Base-by-base conservation (phyloP, 2,329 filamentous ascomycete species). In the Chaetomium olivaceum region DNA sequence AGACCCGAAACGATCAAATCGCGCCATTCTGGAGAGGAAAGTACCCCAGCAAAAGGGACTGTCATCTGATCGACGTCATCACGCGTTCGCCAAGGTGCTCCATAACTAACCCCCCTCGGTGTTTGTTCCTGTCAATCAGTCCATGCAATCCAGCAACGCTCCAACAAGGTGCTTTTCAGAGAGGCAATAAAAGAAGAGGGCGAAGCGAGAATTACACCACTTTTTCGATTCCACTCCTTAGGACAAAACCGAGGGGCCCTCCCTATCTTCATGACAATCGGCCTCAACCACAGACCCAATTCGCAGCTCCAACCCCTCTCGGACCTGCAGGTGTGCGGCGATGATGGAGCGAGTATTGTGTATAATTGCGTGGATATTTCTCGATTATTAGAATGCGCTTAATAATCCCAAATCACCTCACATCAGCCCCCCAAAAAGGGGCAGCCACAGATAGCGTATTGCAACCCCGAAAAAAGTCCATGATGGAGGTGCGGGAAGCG, bases 41-140 rank as follows among this genome's bases (percentile, higher is more conserved):
- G n/a, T 19, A 39, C 12, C 31, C 33, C 43, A 46, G 16, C 23
- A 25, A 25, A 25, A 25, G 31, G 16, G 16, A 25, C 12, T 19
- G 39, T 58, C 56, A 43, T 46, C 25, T 48, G 57, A 58, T 58
- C 57, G 57, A 58, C 57, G 57, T 58, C 57, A 58, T 58, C 57
- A 39, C 43, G 14, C 36, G 55, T 39, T 27, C 25, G 39, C 57
- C 39, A 48, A 48, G 36, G 19, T 14, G 27, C 36, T 25, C 57
- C 39, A 48, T 8, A 5, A 9, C 56, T 8, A 16, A 27, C 19
- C 36, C 29, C 31, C 33, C 33, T 36, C 33, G 33, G 33, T 19
- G 54, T 23, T 29, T 19, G 31, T 43, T 27, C 57, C 57, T 58
- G 57, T 58, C 57, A n/a, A 58, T 58, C 57, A 25, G 19, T n/a